Evolutionary conservation across 2,329 filamentous ascomycete species (phyloP).

Genomic region (Mariannaea sp.): DNA sequence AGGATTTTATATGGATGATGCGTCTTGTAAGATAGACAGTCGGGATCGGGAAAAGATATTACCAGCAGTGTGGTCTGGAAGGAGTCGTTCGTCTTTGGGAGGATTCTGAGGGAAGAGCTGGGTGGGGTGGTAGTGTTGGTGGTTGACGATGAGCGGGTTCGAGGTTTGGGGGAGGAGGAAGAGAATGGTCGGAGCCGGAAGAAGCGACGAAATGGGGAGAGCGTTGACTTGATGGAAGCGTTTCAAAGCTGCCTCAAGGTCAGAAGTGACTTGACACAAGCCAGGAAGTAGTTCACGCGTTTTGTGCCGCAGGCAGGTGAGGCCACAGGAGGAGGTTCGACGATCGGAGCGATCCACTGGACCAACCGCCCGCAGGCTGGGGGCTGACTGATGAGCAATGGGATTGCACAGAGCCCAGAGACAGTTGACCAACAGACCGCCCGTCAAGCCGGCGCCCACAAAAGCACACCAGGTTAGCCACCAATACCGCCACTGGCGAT

Average conservation of each 20-base stretch:
- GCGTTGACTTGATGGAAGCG: slow-evolving; percentile 15
- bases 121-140: no score
- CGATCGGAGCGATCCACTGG: slow-evolving; percentile 33
- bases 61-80: slow-evolving; percentile 8
- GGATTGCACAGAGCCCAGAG: slow-evolving; percentile 8
- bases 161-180: slow-evolving; percentile 4
- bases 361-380: slow-evolving; percentile 11
- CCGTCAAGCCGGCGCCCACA: slow-evolving; percentile 23
- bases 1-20: slow-evolving; percentile 21
- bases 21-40: slow-evolving; percentile 3
- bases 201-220: slow-evolving; percentile 21
- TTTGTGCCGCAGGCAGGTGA: slow-evolving; percentile 41
- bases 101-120: slow-evolving; percentile 9
- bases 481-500: slow-evolving; percentile 31
- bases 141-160: slow-evolving; percentile 3
- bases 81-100: slow-evolving; percentile 7
- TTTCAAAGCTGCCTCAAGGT: slow-evolving; percentile 39
- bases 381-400: slow-evolving; percentile 6
- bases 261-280: slow-evolving; percentile 38
- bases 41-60: slow-evolving; percentile 4
- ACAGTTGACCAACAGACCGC: slow-evolving; percentile 9
- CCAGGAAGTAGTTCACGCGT: slow-evolving; percentile 38
- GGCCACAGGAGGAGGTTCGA: slow-evolving; percentile 39
- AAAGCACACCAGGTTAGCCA: slow-evolving; percentile 23
- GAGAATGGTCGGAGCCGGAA: slow-evolving; percentile 12